Percentiles rank a stretch among this genome's conserved stretches.
Conservation (phyloP, 768 basidiomycete genomes). For the Mycena pura region DNA sequence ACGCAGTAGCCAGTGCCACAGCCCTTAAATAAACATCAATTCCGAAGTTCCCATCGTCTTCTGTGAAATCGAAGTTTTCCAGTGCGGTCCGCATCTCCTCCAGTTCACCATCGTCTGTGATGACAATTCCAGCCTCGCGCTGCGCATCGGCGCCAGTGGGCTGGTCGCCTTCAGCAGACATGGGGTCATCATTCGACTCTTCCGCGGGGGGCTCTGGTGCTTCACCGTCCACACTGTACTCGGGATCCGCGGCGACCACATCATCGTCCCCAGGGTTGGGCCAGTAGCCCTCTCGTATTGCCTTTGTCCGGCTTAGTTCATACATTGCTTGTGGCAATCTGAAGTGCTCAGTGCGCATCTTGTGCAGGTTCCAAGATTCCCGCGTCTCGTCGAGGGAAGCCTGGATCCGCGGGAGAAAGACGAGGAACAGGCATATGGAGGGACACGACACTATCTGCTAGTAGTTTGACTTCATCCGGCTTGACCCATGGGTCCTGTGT, state of each 20-base stretch:
- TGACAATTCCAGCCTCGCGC: constrained; percentile 11
- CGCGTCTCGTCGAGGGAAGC: constrained; percentile 29
- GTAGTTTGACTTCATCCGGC: not conserved
- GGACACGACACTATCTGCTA: not conserved
- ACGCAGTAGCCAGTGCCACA: too few species aligned
- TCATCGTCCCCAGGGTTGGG: constrained; percentile 29
- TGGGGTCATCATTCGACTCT: not conserved
- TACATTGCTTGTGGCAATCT: constrained; percentile 30
- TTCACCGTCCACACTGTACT: constrained; percentile 21
- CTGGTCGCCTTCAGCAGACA: not conserved
- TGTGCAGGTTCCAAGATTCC: constrained; percentile 34
- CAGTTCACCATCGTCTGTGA: constrained; percentile 28
- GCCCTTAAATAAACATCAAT: constrained; percentile 9
- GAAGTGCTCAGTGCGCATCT: constrained; percentile 28
- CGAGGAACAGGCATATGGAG: constrained; percentile 29
- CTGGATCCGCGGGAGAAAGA: constrained; percentile 37
- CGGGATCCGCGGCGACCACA: not conserved
- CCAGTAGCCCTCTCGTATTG: constrained; percentile 35
- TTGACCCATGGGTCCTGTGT: constrained; percentile 7
- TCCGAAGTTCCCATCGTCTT: constrained; percentile 9
- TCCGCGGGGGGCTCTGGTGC: constrained; percentile 4
- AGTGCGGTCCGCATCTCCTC: constrained; percentile 5
- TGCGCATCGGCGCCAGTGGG: not conserved
- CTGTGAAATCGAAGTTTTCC: not conserved
- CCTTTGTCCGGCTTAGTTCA: constrained; percentile 28